Base-by-base conservation (phyloP, 768 basidiomycete genomes). In the Panellus pusillus region DNA sequence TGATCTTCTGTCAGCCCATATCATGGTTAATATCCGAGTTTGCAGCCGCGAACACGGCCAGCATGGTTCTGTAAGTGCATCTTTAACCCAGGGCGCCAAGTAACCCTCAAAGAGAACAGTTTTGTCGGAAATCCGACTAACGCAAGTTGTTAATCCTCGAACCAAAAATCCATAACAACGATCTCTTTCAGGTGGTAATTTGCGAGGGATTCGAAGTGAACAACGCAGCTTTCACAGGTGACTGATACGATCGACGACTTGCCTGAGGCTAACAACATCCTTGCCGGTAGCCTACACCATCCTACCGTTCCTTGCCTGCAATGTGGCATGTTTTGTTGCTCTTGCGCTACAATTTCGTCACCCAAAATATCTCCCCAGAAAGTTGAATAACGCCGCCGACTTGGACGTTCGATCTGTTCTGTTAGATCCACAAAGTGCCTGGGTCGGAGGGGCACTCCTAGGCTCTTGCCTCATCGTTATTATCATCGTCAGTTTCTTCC, bases 81-180 rank as follows among this genome's bases (percentile, higher is more conserved):
- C 9, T 32, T 3, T 32, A 48, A 24, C 9, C 9, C 18, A 14
- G 19, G 4, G 38, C 9, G 4, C n/a, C 41, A 47, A 47, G 37
- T 29, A 17, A 27, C 2, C n/a, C n/a, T 19, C 14, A 28, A 15
- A 58, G 57, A 13, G 24, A 24, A 24, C 24, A 24, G 24, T 3
- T 91, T 97, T 44, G 87, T 93, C 2, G 89, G 89, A 0, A 98
- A 98, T 65, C 93, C 91, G 2, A 98, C 96, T 1, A 98, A 98
- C 63, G 86, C 97, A 18, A 89, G 19, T 29, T 17, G 31, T 47
- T 18, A 5, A 12, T 18, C 2, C 32, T 32, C 35, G 14, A 3
- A 15, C 31, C n/a, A 9, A 3, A 2, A 9, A 15, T 19, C 12
- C n/a, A 47, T 35, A 27, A 24, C 6, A 24, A 24, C 24, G 24